Conservation (phyloP, 2,329 filamentous ascomycete genomes). For the Trichoderma sp. region DNA sequence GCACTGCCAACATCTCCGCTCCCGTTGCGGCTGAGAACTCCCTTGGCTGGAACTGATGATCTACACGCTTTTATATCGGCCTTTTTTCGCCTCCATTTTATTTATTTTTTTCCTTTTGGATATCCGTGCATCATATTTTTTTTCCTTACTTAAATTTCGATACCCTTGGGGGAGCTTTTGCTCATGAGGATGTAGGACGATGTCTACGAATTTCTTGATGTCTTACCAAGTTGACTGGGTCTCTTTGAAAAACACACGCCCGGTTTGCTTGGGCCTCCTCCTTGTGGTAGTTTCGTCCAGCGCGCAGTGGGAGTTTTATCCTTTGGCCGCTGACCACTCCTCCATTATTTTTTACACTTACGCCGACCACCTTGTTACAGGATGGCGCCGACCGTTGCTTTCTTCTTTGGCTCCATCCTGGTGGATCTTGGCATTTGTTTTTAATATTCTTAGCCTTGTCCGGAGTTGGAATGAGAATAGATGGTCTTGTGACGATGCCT, state of each 20-base stretch:
- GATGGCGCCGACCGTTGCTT: conserved; percentile 18
- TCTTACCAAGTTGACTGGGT: neutral
- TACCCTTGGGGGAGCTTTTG: conserved; percentile 32
- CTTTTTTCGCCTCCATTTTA: conserved; percentile 23
- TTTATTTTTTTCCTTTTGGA: conserved; percentile 25
- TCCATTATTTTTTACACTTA: conserved; percentile 14
- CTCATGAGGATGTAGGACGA: conserved; percentile 11
- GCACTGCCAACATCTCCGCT: conserved; percentile 72
- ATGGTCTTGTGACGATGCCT: conserved; percentile 17
- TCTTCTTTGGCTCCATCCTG: conserved; percentile 19
- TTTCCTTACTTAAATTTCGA: conserved; percentile 27
- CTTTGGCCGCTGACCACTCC: conserved; percentile 6
- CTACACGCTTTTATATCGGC: conserved; percentile 17
- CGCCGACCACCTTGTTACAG: conserved; percentile 10
- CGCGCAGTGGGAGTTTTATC: neutral
- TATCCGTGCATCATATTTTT: conserved; percentile 22
- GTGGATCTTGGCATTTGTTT: conserved; percentile 20
- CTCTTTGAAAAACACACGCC: neutral
- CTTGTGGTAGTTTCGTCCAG: conserved; percentile 5
- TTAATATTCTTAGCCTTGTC: conserved; percentile 21
- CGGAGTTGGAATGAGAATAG: conserved; percentile 22
- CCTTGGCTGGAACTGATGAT: conserved; percentile 79
- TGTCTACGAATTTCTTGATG: conserved; percentile 7
- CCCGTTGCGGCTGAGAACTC: conserved; percentile 93
- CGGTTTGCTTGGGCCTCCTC: neutral